phyloP scores from a whole-genome alignment of 352 stramenopile genomes.

The Paralagenidium karlingii region DNA sequence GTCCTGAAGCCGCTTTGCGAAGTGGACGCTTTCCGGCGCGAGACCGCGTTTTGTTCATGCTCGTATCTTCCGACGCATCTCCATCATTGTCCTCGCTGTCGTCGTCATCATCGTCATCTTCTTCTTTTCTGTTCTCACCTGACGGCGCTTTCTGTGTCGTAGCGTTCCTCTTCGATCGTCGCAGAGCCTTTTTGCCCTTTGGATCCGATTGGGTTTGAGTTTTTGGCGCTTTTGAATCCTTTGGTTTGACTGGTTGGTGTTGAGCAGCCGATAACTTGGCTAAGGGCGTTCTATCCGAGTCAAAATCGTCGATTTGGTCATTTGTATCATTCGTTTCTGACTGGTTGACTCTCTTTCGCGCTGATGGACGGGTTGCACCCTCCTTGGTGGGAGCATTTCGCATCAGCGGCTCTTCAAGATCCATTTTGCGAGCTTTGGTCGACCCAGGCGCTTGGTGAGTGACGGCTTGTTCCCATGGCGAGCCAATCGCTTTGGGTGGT shows the following conservation, averaged over 20 bases:
- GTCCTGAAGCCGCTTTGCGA: not conserved
- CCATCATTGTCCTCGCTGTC: slow-evolving; percentile 7
- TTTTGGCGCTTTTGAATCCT: not conserved
- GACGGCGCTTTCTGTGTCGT: slow-evolving; percentile 3
- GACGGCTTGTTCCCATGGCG: too few relatives aligned
- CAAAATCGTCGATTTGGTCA: not conserved
- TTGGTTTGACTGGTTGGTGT: not conserved
- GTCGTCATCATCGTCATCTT: slow-evolving; percentile 25
- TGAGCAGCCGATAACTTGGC: not conserved
- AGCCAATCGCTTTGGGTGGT: too few relatives aligned
- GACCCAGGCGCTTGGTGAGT: too few relatives aligned
- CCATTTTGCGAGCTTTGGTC: too few relatives aligned
- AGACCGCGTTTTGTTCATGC: not conserved
- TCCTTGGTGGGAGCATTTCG: too few relatives aligned
- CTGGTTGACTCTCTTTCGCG: too few relatives aligned
- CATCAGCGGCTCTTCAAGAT: too few relatives aligned
- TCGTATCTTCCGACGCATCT: slow-evolving; percentile 1
- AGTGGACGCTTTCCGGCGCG: not conserved
- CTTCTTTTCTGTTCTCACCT: slow-evolving; percentile 7
- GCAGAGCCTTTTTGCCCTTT: too few relatives aligned
- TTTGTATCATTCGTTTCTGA: not conserved
- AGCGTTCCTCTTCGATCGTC: slow-evolving; percentile 5
- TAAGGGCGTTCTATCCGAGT: not conserved
- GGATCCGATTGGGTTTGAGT: not conserved
- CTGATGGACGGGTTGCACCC: too few relatives aligned